Conservation (phyloP, 176 grass and related monocot species). For the Pontederia crassipes region DNA sequence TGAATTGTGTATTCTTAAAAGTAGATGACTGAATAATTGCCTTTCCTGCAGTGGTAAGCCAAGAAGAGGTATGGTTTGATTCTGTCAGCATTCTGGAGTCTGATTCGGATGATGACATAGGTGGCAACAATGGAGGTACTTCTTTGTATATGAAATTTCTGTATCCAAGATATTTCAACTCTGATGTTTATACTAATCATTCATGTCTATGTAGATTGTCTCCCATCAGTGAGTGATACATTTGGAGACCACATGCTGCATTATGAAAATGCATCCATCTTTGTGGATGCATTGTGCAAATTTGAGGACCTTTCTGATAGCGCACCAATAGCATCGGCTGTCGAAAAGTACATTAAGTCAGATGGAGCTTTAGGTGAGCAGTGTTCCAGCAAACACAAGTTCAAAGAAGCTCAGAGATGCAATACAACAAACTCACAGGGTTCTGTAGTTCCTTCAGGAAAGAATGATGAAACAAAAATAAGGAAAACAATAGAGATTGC, state of each 20-base stretch:
- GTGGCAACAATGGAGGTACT: conserved; percentile 82
- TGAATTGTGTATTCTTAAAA: background rate
- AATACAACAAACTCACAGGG: conserved; percentile 25
- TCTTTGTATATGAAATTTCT: no score
- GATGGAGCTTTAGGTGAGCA: conserved; percentile 33
- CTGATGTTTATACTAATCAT: conserved; percentile 10
- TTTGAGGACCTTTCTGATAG: conserved; percentile 40
- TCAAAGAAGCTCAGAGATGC: conserved; percentile 26
- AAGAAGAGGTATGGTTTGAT: conserved; percentile 95
- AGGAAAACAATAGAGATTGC: conserved; percentile 35
- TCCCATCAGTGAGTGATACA: conserved; percentile 25
- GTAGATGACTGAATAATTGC: background rate
- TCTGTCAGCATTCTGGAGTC: conserved; percentile 83
- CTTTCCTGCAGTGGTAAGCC: conserved; percentile 53
- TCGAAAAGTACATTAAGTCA: conserved; percentile 49
- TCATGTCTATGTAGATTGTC: conserved; percentile 37
- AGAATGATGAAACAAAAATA: conserved; percentile 27
- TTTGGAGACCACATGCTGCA: conserved; percentile 39
- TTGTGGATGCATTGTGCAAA: conserved; percentile 48
- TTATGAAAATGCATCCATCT: conserved; percentile 49
- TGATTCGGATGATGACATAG: conserved; percentile 90
- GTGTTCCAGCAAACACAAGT: conserved; percentile 20
- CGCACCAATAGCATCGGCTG: conserved; percentile 35
- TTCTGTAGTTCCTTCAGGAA: conserved; percentile 23
- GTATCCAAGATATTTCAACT: no score